Evolutionary conservation across 2,329 filamentous ascomycete genomes (phyloP).

Genomic region (Colletotrichum acutatum): DNA sequence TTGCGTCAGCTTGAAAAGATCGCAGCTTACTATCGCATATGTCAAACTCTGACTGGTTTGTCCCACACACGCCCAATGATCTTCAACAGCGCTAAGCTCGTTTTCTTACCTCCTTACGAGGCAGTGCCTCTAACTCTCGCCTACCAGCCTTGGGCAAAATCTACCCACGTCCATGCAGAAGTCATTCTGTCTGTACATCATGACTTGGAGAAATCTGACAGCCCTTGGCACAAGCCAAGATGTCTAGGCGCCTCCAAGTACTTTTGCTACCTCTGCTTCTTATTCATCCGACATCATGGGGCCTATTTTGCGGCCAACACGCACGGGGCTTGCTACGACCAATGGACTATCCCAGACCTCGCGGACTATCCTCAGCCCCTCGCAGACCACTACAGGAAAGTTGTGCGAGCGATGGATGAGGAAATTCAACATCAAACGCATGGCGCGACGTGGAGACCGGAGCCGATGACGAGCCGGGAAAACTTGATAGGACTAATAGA

Average conservation of each 20-base stretch:
- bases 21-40: constrained; percentile 35
- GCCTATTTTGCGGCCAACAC: constrained; percentile 34
- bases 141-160: constrained; percentile 35
- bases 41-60: constrained; percentile 11
- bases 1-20: constrained; percentile 36
- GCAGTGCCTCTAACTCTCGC: constrained; percentile 29
- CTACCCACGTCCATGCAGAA: constrained; percentile 36
- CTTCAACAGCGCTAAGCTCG: constrained; percentile 20
- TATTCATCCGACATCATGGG: constrained; percentile 35
- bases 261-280: constrained; percentile 37
- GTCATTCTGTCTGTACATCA: constrained; percentile 34
- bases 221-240: constrained; percentile 20
- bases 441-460: constrained; percentile 24
- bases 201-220: constrained; percentile 14
- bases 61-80: constrained; percentile 14
- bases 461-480: constrained; percentile 37
- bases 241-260: constrained; percentile 36
- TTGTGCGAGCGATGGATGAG: constrained; percentile 27
- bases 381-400: constrained; percentile 14
- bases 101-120: constrained; percentile 33
- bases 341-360: constrained; percentile 36
- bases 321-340: constrained; percentile 36
- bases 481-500: constrained; percentile 24
- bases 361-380: constrained; percentile 32
- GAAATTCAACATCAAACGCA: constrained; percentile 12